Percentiles rank a stretch among this genome's conserved stretches.
Evolutionary conservation across 768 basidiomycete species (phyloP).

Genomic region (Auricularia sp.): DNA sequence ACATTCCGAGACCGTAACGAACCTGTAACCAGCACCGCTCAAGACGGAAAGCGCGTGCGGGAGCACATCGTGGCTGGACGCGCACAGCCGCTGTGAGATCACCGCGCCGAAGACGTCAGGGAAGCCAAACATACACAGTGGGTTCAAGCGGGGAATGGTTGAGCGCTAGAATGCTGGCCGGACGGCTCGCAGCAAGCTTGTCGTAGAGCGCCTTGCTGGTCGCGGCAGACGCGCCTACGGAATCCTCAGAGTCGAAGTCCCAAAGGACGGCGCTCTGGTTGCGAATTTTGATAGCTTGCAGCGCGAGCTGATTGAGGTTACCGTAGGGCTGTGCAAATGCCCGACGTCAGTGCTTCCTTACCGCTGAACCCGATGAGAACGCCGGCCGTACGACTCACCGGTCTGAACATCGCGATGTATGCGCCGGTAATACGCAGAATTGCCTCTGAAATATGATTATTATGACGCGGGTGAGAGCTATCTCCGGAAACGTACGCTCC

Average conservation of each 20-base stretch:
- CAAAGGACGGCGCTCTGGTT: slow-evolving; percentile 14
- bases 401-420: not conserved
- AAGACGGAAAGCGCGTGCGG: slow-evolving; percentile 15
- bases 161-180: slow-evolving; percentile 12
- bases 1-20: slow-evolving; percentile 19
- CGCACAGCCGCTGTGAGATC: not conserved
- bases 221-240: slow-evolving; percentile 6
- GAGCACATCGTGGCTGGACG: slow-evolving; percentile 10
- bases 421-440: not conserved
- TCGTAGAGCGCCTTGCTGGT: slow-evolving; percentile 9
- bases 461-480: not conserved
- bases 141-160: slow-evolving; percentile 17
- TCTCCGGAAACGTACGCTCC: not conserved
- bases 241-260: slow-evolving; percentile 15
- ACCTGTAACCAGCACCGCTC: slow-evolving; percentile 13
- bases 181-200: slow-evolving; percentile 8
- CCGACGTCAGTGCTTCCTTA: slow-evolving; percentile 29
- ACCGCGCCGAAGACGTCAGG: not conserved
- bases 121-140: slow-evolving; percentile 9
- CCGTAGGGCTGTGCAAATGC: slow-evolving; percentile 25
- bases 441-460: not conserved
- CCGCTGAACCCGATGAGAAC: slow-evolving; percentile 33
- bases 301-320: slow-evolving; percentile 29
- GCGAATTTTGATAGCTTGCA: slow-evolving; percentile 18
- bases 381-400: slow-evolving; percentile 26